Percentiles rank a stretch among this genome's conserved stretches.
phyloP scores from a whole-genome alignment of 805 yeast genomes.

The Monosporozyma siamensis region DNA sequence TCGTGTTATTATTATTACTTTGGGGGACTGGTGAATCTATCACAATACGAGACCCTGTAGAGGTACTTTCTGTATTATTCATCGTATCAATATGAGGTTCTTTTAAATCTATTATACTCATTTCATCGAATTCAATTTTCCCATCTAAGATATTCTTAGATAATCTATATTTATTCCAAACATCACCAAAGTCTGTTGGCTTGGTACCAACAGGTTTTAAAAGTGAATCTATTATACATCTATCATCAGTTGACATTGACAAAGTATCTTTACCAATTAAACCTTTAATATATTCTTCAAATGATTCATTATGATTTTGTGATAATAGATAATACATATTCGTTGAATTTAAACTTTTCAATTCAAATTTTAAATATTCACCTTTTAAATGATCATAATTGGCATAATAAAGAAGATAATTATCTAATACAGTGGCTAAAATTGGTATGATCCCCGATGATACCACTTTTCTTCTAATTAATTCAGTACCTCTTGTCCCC shows the following conservation, averaged over 20 bases:
- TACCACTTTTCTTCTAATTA: constrained; percentile 74
- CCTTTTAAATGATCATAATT: constrained; percentile 27
- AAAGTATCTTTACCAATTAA: constrained; percentile 14
- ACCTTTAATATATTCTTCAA: constrained; percentile 11
- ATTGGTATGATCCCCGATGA: constrained; percentile 88
- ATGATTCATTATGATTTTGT: constrained; percentile 14
- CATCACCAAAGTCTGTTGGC: constrained; percentile 20
- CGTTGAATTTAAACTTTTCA: constrained; percentile 12
- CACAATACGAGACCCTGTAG: not conserved
- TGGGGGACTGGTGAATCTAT: not conserved
- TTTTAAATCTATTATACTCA: not conserved
- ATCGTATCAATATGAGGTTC: not conserved
- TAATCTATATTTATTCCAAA: constrained; percentile 13
- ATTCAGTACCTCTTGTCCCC: constrained; percentile 89
- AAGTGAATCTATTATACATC: constrained; percentile 2
- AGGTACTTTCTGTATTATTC: constrained; percentile 2
- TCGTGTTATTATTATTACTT: too few species aligned
- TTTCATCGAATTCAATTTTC: constrained; percentile 2
- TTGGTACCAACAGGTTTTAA: constrained; percentile 9
- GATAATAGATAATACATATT: constrained; percentile 13
- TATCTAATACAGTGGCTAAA: constrained; percentile 84
- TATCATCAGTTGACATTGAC: constrained; percentile 9
- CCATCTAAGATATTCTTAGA: not conserved
- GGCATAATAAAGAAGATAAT: constrained; percentile 44
- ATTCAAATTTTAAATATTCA: constrained; percentile 12